Evolutionary conservation across 2,329 filamentous ascomycete genomes (phyloP).

Genomic region (Triangularia verruculosa): DNA sequence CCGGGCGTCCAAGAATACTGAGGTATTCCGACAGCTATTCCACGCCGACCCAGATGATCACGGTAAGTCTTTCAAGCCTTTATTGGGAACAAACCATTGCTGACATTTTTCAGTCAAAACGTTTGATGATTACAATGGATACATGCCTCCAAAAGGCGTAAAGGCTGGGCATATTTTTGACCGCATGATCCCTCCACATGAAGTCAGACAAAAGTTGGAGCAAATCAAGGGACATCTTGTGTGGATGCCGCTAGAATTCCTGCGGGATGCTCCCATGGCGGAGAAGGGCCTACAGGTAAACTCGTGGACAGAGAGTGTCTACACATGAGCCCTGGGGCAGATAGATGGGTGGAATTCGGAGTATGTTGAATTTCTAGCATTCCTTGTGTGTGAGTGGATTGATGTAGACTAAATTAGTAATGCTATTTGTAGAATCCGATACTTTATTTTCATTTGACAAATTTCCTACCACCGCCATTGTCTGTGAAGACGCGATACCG

Average conservation of each 20-base stretch:
- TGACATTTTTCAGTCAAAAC: conserved; percentile 61
- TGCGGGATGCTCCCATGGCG: conserved; percentile 83
- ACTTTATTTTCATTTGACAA: not conserved
- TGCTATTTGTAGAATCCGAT: not conserved
- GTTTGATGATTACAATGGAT: conserved; percentile 85
- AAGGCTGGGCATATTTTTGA: conserved; percentile 88
- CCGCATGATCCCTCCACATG: conserved; percentile 66
- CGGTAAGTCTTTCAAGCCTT: conserved; percentile 45
- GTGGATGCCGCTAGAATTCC: conserved; percentile 90
- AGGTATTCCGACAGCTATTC: conserved; percentile 75
- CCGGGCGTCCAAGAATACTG: conserved; percentile 68
- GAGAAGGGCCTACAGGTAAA: conserved; percentile 87
- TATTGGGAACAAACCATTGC: conserved; percentile 9
- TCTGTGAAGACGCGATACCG: not conserved
- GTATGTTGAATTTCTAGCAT: not conserved
- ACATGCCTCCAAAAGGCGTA: conserved; percentile 65
- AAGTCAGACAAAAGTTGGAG: conserved; percentile 73
- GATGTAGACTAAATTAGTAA: not conserved
- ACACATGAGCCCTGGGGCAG: conserved; percentile 50
- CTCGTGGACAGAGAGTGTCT: conserved; percentile 80
- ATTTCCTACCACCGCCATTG: not conserved
- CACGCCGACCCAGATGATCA: conserved; percentile 87
- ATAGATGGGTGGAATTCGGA: not conserved
- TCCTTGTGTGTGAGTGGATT: not conserved
- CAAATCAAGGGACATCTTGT: conserved; percentile 85